Base-by-base conservation (phyloP, 2,329 filamentous ascomycete species). In the Fusarium sublunatum region DNA sequence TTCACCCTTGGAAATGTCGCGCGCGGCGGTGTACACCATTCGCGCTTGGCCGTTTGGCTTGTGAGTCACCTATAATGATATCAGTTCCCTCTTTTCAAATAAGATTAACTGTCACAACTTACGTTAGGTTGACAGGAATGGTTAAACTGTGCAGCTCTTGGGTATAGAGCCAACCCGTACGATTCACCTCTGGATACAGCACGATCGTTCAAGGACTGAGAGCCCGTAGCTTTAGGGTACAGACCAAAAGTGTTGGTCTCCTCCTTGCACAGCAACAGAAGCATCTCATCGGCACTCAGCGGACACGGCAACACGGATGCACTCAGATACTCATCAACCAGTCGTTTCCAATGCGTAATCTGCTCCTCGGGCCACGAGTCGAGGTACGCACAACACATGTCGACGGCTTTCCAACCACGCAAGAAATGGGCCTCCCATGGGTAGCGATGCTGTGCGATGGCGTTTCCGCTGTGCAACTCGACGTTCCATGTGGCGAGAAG, bases 191-290 rank as follows among this genome's bases (percentile, higher is more conserved):
- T 55, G 1, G 61, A 39, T 2, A 42, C 31, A 22, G 48, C 53
- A n/a, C 29, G 26, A 12, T 58, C 54, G 7, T 29, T 53, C 53
- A 64, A 45, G 9, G 53, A 45, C 4, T 64, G 50, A 19, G 67
- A 68, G 0, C 71, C 71, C 1, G 71, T 73, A 0, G 57, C 15
- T 9, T 53, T 61, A 5, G 63, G 64, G 34, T 73, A 73, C 10
- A 73, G 56, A 0, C 71, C 71, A 44, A 73, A 73, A 0, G 71
- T 73, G 19, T 73, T 73, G 9, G 71, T 73, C 35, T 73, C 71
- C 24, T 73, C 71, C 35, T 69, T 72, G 53, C 71, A 73, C 25
- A 73, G 53, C 9, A 73, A 35, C 7, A 60, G 46, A 1, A 73
- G 54, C 50, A 68, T 61, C 32, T 72, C 66, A 3, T 63, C 56